Percentiles rank a stretch among this genome's conserved stretches.
These are phyloP conservation scores for Erysimum cheiri DNA, from an alignment of 441 rosid genomes.

Conservation along the genomic window DNA sequence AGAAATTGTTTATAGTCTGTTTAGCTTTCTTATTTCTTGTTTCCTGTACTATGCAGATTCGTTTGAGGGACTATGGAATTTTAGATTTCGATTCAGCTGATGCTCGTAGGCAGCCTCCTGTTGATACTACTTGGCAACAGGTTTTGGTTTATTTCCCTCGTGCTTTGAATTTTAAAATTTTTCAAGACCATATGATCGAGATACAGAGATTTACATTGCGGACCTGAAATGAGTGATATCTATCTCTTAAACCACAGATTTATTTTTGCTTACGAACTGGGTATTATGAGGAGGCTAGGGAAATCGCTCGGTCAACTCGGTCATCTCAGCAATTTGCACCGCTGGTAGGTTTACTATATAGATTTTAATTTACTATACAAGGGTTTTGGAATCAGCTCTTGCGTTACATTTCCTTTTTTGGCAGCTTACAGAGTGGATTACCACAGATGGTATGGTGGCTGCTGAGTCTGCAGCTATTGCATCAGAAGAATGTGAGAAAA, in stretches of 20 bases:
- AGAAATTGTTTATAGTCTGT: conserved; percentile 11
- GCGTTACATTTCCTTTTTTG: conserved; percentile 41
- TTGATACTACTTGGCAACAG: conserved; percentile 99
- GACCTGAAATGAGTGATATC: conserved; percentile 15
- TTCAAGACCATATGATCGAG: conserved; percentile 15
- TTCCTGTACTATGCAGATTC: conserved; percentile 60
- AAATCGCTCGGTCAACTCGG: conserved; percentile 77
- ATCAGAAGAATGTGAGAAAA: conserved; percentile 95
- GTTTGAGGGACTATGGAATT: conserved; percentile 90
- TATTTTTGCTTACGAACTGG: conserved; percentile 97
- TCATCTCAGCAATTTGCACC: conserved; percentile 87
- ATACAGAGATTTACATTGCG: conserved; percentile 11
- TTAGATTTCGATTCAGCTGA: conserved; percentile 92
- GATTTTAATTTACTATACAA: conserved; percentile 24
- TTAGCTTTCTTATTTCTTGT: conserved; percentile 36
- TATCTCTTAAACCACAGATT: conserved; percentile 56
- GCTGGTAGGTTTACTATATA: conserved; percentile 62
- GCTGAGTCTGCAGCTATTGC: conserved; percentile 78
- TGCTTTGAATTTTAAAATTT: conserved; percentile 24
- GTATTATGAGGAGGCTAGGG: conserved; percentile 87
- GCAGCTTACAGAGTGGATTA: conserved; percentile 97
- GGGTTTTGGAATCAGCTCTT: conserved; percentile 20
- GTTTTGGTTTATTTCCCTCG: conserved; percentile 47
- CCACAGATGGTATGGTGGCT: conserved; percentile 81
- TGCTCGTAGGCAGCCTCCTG: conserved; percentile 92